Evolutionary conservation across 2,329 filamentous ascomycete species (phyloP).

Genomic region (Thermothelomyces thermophilus): DNA sequence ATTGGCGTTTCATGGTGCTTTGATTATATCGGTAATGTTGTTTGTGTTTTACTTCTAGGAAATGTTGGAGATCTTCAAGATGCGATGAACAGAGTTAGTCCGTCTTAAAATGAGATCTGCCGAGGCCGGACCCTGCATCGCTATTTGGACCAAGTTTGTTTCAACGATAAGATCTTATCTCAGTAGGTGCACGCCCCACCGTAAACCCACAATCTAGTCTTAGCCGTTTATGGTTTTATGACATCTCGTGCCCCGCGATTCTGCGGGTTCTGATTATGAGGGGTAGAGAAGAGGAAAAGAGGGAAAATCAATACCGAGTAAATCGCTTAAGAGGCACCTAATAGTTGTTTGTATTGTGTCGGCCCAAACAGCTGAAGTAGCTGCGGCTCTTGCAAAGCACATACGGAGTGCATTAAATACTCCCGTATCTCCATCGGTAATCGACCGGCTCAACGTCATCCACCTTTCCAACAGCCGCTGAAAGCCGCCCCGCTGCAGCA

Average conservation of each 20-base stretch:
- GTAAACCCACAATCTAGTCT: not conserved
- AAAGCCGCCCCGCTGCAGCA: not conserved
- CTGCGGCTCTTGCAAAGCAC: too few species aligned
- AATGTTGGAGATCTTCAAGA: not conserved
- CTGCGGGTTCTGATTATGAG: not conserved
- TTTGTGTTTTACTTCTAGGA: too few species aligned
- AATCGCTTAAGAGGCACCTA: too few species aligned
- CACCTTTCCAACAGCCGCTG: not conserved
- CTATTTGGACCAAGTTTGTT: not conserved
- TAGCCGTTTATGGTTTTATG: not conserved
- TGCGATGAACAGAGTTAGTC: constrained; percentile 1
- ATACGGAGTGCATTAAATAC: too few species aligned
- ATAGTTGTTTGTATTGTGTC: too few species aligned
- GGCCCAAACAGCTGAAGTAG: too few species aligned
- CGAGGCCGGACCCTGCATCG: constrained; percentile 5
- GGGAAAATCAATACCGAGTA: too few species aligned
- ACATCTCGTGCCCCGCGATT: constrained; percentile 4
- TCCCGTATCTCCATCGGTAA: too few species aligned
- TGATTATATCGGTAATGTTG: not conserved
- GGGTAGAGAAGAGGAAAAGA: too few species aligned
- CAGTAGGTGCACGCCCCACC: too few species aligned
- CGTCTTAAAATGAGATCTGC: not conserved
- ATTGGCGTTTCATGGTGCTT: constrained; percentile 10
- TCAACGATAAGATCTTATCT: not conserved
- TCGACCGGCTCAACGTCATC: too few species aligned